Evolutionary conservation across 306 rosid species (phyloP).

Genomic region (Quercus alba): DNA sequence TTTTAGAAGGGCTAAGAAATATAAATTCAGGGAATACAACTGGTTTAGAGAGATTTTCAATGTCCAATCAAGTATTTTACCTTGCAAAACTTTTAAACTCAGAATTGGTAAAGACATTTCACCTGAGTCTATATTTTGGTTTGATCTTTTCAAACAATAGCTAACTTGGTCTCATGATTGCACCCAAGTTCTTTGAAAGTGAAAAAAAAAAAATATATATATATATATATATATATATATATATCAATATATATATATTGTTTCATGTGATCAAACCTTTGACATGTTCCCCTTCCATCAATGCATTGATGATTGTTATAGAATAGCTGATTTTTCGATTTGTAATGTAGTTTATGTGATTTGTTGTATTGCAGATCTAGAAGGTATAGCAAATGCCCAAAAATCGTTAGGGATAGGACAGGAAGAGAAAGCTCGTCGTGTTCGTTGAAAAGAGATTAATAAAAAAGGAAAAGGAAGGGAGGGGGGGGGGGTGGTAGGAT

Average conservation of each 20-base stretch:
- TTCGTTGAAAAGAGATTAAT: not conserved
- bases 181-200: not conserved
- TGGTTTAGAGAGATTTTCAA: too few relatives aligned
- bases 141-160: too few relatives aligned
- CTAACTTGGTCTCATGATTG: not conserved
- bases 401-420: slow-evolving; percentile 54
- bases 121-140: not conserved
- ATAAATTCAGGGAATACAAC: not conserved
- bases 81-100: not conserved
- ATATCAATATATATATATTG: not conserved
- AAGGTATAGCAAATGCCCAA: slow-evolving; percentile 51
- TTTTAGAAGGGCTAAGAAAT: not conserved
- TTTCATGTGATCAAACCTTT: not conserved
- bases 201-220: not conserved
- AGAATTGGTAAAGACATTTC: not conserved
- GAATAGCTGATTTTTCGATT: not conserved
- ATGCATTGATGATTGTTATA: not conserved
- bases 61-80: not conserved
- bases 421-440: slow-evolving; percentile 41
- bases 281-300: not conserved
- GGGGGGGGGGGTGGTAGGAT: too few relatives aligned
- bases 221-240: too few relatives aligned
- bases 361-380: slow-evolving; percentile 37
- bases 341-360: not conserved
- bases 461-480: too few relatives aligned